Conservation (phyloP, 495 filamentous ascomycete genomes). For the Penicillium riverlandense region DNA sequence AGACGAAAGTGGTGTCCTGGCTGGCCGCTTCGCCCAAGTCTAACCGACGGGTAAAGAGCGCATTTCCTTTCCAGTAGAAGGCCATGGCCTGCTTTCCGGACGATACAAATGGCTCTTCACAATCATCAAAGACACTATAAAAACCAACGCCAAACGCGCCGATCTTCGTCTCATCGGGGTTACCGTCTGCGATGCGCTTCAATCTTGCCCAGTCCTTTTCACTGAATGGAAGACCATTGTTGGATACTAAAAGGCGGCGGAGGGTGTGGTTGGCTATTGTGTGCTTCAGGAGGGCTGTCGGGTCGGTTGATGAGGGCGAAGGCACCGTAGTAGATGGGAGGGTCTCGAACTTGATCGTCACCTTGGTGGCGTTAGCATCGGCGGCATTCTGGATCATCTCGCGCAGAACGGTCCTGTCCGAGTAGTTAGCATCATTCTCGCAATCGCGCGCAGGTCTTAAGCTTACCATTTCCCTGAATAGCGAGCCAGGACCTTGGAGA, state of each 20-base stretch:
- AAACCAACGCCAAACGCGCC: conserved; percentile 98
- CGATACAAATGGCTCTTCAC: conserved; percentile 92
- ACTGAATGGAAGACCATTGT: conserved; percentile 79
- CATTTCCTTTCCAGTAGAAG: conserved; percentile 98
- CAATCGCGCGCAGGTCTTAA: neutral
- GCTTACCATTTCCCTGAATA: conserved; percentile 85
- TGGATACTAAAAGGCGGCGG: conserved; percentile 75
- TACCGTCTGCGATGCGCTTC: conserved; percentile 96
- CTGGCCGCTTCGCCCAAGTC: conserved; percentile 58
- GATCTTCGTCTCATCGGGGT: conserved; percentile 98
- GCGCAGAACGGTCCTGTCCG: conserved; percentile 56
- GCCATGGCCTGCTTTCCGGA: conserved; percentile 91
- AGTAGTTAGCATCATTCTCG: conserved; percentile 1
- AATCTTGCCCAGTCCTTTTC: conserved; percentile 86
- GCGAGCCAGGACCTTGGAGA: conserved; percentile 92
- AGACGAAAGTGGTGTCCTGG: conserved; percentile 76
- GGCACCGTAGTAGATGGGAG: conserved; percentile 71
- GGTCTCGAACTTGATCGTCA: conserved; percentile 87
- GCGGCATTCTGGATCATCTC: conserved; percentile 98
- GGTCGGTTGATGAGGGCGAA: conserved; percentile 57
- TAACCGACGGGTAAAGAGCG: conserved; percentile 78
- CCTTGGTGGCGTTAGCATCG: conserved; percentile 83
- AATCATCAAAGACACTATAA: conserved; percentile 97
- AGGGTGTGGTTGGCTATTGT: conserved; percentile 76
- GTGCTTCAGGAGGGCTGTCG: conserved; percentile 70